Base-by-base conservation (phyloP, 1,284 basidiomycete genomes). In the Sporisorium iseilematis-ciliati region DNA sequence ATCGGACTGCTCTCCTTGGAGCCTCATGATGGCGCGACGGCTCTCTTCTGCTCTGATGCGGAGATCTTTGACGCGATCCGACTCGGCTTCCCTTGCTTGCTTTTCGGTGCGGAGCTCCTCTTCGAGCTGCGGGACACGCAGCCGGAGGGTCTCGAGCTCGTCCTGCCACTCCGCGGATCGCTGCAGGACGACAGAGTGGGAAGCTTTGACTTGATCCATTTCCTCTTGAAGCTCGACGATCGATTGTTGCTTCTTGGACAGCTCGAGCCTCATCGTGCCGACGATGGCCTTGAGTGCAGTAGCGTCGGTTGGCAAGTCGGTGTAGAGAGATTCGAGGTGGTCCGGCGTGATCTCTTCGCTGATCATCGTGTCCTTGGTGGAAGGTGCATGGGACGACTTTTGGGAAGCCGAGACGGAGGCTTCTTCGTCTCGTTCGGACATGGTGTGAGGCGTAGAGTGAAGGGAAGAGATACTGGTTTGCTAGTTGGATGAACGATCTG, bases 1-100 rank as follows among this genome's bases (percentile, higher is more conserved):
- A 38, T 75, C 68, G 20, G 70, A 67, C 54, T 82, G 80, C 42
- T 79, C 71, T 33, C 72, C 71, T 46, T 82, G 80, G 6, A 83
- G 68, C 8, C 80, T 58, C 81, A 83, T 83, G 67, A 83, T 82
- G 40, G 81, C 81, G 4, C 80, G 67, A 11, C 81, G 65, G 42
- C 74, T 75, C 52, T 83, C 81, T 41, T 83, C 81, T 26, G 76
- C 77, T n/a, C 79, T 66, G n/a, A 77, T 66, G 21, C 81, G 73
- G 41, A 83, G 69, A 43, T 82, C 80, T 31, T 80, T 80, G 62
- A 83, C 80, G 14, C 80, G 66, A 40, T 82, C 80, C 5, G 78
- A 75, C 11, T 81, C 81, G 23, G 58, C 73, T 58, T 79, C 81
- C 4, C 72, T 56, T 18, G 68, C 72, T 54, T 74, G 63, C 60